A percentile compares a stretch with the other conserved stretches of the same genome.
Evolutionary conservation across 2,329 filamentous ascomycete genomes (phyloP).

Genomic region (Botrytis byssoidea): DNA sequence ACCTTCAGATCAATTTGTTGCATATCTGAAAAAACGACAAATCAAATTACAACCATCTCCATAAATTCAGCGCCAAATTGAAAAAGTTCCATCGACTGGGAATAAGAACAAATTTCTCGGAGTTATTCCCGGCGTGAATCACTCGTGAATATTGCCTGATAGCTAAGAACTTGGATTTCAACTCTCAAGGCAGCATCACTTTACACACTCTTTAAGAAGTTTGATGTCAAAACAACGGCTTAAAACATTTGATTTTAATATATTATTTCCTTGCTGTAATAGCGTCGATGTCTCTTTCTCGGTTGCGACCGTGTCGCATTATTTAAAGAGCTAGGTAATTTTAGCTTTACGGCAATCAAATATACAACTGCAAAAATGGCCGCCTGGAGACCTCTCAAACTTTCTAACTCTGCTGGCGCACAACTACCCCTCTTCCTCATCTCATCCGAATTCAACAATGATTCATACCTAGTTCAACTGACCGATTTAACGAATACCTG

Average conservation of each 20-base stretch:
- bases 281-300: neutral
- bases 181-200: neutral
- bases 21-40: neutral
- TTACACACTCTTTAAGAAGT: neutral
- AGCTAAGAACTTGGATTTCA: neutral
- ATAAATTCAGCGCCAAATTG: neutral
- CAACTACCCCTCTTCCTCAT: constrained; percentile 61
- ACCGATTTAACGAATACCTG: constrained; percentile 75
- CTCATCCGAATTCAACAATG: constrained; percentile 53
- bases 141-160: neutral
- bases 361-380: constrained; percentile 25
- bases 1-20: neutral
- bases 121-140: neutral
- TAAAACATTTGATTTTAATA: neutral
- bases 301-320: neutral
- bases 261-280: neutral
- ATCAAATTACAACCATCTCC: neutral
- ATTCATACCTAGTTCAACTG: constrained; percentile 63
- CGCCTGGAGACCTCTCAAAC: constrained; percentile 31
- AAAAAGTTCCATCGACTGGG: neutral
- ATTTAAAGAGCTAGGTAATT: neutral
- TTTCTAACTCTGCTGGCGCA: constrained; percentile 28
- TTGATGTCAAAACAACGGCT: neutral
- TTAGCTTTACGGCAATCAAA: neutral
- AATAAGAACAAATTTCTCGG: neutral